Base-by-base conservation (phyloP, 352 stramenopile genomes). In the Pythium pectinolyticum region DNA sequence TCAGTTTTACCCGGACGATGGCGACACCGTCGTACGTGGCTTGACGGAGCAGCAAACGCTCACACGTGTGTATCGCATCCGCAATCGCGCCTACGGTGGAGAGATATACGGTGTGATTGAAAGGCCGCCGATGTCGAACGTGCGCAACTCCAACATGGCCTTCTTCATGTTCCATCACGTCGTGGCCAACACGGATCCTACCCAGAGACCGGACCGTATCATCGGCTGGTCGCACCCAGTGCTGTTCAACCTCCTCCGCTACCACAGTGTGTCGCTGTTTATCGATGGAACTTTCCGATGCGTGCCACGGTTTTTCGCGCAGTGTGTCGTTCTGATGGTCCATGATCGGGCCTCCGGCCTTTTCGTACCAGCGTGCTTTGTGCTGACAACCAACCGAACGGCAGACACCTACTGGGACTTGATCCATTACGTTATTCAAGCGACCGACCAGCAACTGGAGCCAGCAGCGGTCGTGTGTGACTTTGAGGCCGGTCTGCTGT, bases 211-310 rank as follows among this genome's bases (percentile, higher is more conserved):
- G 19, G n/a, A 27, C 19, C 60, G 57, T 32, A 25, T 70, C 3
- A 58, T 70, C 34, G 61, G 61, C 11, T 69, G 60, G 52, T 52
- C 35, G 19, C 67, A 70, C 35, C 61, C 52, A 15, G 37, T 31
- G 27, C 56, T 73, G 8, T 24, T 66, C 0, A 67, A 67, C 30
- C 30, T 73, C 0, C 56, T 69, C 2, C 43, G 55, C 10, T 73
- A 69, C 51, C 5, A 63, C 24, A 45, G 34, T 5, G 57, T 50
- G 37, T 59, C 63, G 12, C 20, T 67, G 4, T 72, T 70, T 20
- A 41, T 73, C 50, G 59, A 67, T 47, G 59, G 28, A n/a, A 73
- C 66, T 19, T 73, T 70, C 50, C 55, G 62, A 3, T 67, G 48
- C 39, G 53, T 63, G 2, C 61, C 61, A 8, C 39, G 35, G 1